These are phyloP conservation scores for Suhomyces anneliseae DNA, from an alignment of 1,139 yeast genomes.

Conservation along the genomic window DNA sequence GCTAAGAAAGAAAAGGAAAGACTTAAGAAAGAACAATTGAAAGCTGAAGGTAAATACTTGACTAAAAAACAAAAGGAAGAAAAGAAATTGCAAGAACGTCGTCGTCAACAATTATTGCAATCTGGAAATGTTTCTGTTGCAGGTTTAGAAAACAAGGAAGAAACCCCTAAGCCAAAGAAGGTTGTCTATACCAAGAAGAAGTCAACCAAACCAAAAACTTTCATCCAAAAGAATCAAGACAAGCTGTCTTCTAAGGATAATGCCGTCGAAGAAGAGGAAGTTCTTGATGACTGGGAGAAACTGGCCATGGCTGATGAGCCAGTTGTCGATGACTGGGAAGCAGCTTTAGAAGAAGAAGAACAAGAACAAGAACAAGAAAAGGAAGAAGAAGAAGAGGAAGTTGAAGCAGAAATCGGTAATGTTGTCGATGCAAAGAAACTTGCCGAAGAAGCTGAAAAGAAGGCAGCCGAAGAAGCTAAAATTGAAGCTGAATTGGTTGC, in stretches of 20 bases:
- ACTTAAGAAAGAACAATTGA: conserved; percentile 73
- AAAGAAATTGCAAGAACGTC: conserved; percentile 79
- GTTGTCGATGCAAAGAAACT: conserved; percentile 24
- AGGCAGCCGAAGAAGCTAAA: conserved; percentile 14
- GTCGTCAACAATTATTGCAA: conserved; percentile 82
- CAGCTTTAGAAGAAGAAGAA: conserved; percentile 30
- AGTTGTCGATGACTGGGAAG: conserved; percentile 48
- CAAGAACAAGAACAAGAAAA: conserved; percentile 23
- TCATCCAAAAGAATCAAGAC: conserved; percentile 22
- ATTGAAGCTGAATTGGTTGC: conserved; percentile 19
- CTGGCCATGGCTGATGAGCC: conserved; percentile 53
- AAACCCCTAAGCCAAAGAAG: conserved; percentile 59
- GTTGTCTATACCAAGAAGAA: conserved; percentile 78
- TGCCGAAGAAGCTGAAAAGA: conserved; percentile 14
- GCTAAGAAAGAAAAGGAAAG: conserved; percentile 82
- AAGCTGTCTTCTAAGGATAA: conserved; percentile 16
- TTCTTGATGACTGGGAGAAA: conserved; percentile 58
- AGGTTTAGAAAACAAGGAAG: conserved; percentile 51
- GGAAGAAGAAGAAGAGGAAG: conserved; percentile 16
- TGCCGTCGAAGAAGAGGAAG: conserved; percentile 24
- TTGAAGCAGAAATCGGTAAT: conserved; percentile 32
- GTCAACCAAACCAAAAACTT: conserved; percentile 44
- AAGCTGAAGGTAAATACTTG: conserved; percentile 88
- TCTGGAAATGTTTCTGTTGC: conserved; percentile 74
- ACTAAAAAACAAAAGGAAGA: conserved; percentile 96